Evolutionary conservation across 225 moss, liverwort and hornwort species (phyloP), one percentile per base, ranked within the genome.

Genomic region (Bryum argenteum): DNA sequence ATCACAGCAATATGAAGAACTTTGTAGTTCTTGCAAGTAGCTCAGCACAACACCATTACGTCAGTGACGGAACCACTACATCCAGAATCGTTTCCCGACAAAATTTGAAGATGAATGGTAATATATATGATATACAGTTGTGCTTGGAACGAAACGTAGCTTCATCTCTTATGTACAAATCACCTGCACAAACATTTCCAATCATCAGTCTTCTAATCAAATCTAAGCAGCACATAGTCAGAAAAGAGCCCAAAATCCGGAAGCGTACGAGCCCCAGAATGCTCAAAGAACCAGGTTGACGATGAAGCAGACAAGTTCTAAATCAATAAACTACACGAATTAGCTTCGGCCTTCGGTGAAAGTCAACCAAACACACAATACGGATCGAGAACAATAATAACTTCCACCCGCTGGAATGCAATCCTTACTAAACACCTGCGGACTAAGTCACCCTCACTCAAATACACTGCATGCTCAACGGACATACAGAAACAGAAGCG

Each of bases 101-200:
- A 78, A 75, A 83, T 71, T 79, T 76, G 79, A 82, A 54, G 83
- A 72, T 69, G 75, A 70, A 62, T 53, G 79, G 60, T 63, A 62
- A 61, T 61, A 77, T 62, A 71, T 66, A 82, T 67, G 39, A 79
- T 77, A 64, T 60, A 80, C 75, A 83, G 83, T 72, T 73, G 80
- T 67, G 72, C 75, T 80, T 62, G 75, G 62, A 77, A 82, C 72
- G 58, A 65, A 75, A 72, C 65, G 56, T 78, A 78, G 69, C 83
- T 76, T 83, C 83, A 75, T 80, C 72, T 80, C 80, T 69, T 77
- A 75, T 66, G 28, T 66, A 75, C 64, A 72, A 33, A 69, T 64
- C 65, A 83, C 86, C 86, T 86, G 86, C 86, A 80, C 86, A 86
- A 78, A 75, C 86, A 80, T 67, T 78, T 78, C 60, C 80, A 78